phyloP scores from a whole-genome alignment of 768 basidiomycete genomes.

The Leccinum subgranulosum region DNA sequence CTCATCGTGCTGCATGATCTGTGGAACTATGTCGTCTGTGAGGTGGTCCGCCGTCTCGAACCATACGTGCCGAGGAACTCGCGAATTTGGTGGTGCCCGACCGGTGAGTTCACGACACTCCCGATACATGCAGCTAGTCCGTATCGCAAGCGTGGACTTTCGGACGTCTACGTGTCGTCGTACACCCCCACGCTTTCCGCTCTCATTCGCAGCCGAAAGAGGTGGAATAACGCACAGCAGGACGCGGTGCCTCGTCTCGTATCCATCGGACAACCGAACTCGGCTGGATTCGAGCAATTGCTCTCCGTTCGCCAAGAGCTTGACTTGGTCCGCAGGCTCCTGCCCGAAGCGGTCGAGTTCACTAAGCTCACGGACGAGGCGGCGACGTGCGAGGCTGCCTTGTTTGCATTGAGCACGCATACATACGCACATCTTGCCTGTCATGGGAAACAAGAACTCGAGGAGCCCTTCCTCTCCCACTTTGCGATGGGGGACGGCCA shows the following conservation, averaged over 20 bases:
- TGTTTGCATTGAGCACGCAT: slow-evolving; percentile 13
- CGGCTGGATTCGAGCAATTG: background rate
- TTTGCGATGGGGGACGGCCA: slow-evolving; percentile 17
- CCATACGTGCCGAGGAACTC: slow-evolving; percentile 9
- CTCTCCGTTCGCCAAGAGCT: slow-evolving; percentile 14
- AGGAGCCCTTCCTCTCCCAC: slow-evolving; percentile 16
- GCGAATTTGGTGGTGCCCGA: slow-evolving; percentile 32
- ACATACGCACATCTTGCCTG: slow-evolving; percentile 27
- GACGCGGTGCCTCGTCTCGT: slow-evolving; percentile 6
- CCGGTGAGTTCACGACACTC: slow-evolving; percentile 17
- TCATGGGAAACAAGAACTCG: slow-evolving; percentile 19
- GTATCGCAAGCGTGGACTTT: slow-evolving; percentile 17
- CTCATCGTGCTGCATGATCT: slow-evolving; percentile 13
- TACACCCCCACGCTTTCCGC: slow-evolving; percentile 30
- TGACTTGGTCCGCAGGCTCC: slow-evolving; percentile 5
- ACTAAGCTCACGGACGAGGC: slow-evolving; percentile 10
- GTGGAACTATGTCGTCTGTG: slow-evolving; percentile 21
- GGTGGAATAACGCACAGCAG: background rate
- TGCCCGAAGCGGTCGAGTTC: slow-evolving; percentile 7
- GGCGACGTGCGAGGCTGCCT: slow-evolving; percentile 12
- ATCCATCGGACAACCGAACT: slow-evolving; percentile 18
- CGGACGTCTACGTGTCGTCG: slow-evolving; percentile 28
- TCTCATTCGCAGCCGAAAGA: slow-evolving; percentile 20
- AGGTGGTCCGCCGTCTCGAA: slow-evolving; percentile 18
- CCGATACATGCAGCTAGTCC: slow-evolving; percentile 30